Base-by-base conservation (phyloP, 1,139 yeast species). In the Debaryomyces subglobosus region DNA sequence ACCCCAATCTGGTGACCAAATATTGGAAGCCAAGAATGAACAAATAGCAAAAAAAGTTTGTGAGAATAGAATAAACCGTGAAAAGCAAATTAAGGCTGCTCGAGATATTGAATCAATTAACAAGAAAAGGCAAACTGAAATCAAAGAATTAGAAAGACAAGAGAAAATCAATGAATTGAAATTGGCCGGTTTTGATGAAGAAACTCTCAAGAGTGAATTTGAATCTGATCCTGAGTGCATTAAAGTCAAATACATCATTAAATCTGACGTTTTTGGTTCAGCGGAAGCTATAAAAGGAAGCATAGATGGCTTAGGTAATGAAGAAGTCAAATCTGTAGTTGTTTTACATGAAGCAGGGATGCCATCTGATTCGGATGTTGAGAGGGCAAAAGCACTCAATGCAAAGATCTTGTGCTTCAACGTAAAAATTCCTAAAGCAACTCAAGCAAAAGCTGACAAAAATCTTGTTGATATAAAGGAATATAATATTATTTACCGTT, bases 1-100 rank as follows among this genome's bases (percentile, higher is more conserved):
- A 41, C 99, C 99, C 0, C 89, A 83, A 45, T 95, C 96, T 18
- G 99, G 99, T 2, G 97, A 91, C 54, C 84, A 82, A 56, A 84
- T 89, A 0, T 65, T 94, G 6, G 87, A 90, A 62, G 96, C 96
- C 7, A 78, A 79, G 50, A 80, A 72, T 55, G 98, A 92, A 62
- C 76, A 79, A 27, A 66, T 75, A 38, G 97, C 96, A 10, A 92
- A 89, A 58, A 84, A 82, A 56, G 96, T 87, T 5, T 77, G 85
- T 15, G 78, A 78, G 8, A 86, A 86, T 59, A 77, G 97, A 56
- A 65, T 74, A 6, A 71, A 81, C 15, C 69, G 90, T 51, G 68
- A 69, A 15, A 82, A 81, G 53, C 81, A 81, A 57, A 77, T 84
- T 44, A 79, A 79, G 50, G 89, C 89, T 46, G 78, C 84, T 2